These are phyloP conservation scores for Grosmannia serpens DNA, from an alignment of 2,329 filamentous ascomycete genomes.

Conservation along the genomic window DNA sequence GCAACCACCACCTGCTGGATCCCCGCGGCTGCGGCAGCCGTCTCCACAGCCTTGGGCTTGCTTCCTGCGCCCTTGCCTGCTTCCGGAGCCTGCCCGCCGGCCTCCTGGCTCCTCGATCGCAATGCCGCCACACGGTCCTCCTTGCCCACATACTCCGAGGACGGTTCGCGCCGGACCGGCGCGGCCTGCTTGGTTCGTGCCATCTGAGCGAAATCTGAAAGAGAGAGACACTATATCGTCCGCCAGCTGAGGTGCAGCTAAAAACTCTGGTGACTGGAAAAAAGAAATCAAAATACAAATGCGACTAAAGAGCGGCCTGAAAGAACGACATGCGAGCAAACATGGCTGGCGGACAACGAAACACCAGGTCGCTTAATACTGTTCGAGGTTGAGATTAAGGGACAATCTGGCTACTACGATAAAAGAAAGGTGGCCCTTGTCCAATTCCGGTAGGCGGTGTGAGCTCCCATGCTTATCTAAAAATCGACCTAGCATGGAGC, in stretches of 20 bases:
- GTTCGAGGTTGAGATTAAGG: background rate
- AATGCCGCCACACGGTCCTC: slow-evolving; percentile 24
- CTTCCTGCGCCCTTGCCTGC: slow-evolving; percentile 20
- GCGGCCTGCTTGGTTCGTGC: slow-evolving; percentile 58
- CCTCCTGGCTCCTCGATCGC: slow-evolving; percentile 12
- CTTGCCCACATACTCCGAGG: slow-evolving; percentile 53
- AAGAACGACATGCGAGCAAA: background rate
- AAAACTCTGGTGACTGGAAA: background rate
- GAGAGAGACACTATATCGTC: background rate
- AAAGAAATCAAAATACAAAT: slow-evolving; percentile 1
- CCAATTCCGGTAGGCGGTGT: slow-evolving; percentile 10
- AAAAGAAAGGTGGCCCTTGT: background rate
- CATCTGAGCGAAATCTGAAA: slow-evolving; percentile 33
- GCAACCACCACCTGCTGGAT: slow-evolving; percentile 69
- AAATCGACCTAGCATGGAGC: too few relatives aligned
- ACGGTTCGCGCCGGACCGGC: slow-evolving; percentile 53
- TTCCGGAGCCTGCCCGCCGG: slow-evolving; percentile 8
- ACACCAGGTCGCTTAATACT: background rate
- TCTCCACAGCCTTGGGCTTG: slow-evolving; percentile 17
- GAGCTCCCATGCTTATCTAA: background rate
- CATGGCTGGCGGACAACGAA: background rate
- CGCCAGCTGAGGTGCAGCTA: background rate
- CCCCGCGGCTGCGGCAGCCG: slow-evolving; percentile 29
- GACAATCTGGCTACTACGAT: background rate
- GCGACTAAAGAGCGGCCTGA: background rate